These are phyloP conservation scores for Thielaviopsis punctulata DNA, from an alignment of 2,329 filamentous ascomycete species.

Conservation along the genomic window DNA sequence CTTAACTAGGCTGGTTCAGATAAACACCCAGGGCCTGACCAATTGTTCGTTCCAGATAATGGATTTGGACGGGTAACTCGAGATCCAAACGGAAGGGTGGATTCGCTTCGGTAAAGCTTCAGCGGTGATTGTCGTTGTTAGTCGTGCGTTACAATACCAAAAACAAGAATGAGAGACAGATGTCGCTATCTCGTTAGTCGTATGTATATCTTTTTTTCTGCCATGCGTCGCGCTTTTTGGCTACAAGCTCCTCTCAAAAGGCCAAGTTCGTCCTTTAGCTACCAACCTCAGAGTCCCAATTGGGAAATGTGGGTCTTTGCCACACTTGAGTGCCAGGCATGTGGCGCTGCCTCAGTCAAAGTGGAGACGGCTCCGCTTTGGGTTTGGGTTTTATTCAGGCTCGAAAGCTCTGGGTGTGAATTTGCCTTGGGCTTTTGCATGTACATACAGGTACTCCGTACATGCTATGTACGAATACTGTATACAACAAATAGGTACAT, in stretches of 20 bases:
- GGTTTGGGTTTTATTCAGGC: background rate
- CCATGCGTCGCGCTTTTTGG: background rate
- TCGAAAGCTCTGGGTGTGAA: background rate
- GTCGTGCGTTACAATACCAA: background rate
- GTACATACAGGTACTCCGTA: too few species aligned
- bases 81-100: background rate
- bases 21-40: background rate
- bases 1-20: background rate
- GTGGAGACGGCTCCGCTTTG: background rate
- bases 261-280: slow-evolving; percentile 8
- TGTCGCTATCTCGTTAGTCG: background rate
- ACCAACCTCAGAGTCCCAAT: background rate
- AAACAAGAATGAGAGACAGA: background rate
- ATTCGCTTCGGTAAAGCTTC: background rate
- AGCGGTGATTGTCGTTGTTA: background rate
- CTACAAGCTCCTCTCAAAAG: slow-evolving; percentile 6
- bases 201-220: background rate
- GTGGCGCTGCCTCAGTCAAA: background rate
- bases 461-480: too few species aligned
- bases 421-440: too few species aligned
- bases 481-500: too few species aligned
- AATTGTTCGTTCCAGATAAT: background rate
- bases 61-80: background rate
- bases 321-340: background rate
- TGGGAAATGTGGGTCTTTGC: background rate